Evolutionary conservation across 2,329 filamentous ascomycete species (phyloP), one percentile per base, ranked within the genome.

Genomic region (Fusarium verticillioides): DNA sequence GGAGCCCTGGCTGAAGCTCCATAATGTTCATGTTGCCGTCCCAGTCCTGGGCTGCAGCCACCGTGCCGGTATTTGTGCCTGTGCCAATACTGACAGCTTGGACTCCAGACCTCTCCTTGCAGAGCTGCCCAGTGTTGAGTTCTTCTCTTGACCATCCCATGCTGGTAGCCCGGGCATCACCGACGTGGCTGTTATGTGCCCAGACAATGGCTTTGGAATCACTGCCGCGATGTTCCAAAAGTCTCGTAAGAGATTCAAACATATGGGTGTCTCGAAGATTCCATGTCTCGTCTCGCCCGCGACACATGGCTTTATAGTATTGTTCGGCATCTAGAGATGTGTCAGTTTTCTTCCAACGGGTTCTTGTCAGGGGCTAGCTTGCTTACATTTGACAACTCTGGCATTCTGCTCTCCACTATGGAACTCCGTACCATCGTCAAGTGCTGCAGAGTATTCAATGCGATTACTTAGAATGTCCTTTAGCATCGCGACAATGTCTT

Each of bases 161-260:
- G 40, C 60, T 73, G 4, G 70, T 73, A n/a, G 70, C 58, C 10
- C 66, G 61, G 12, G 66, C 70, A 39, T 73, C 69, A 13, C 66
- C 70, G 28, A 70, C 43, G 16, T 73, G 66, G 15, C 70, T 73
- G 40, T 73, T 70, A 37, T 73, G 70, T 30, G 70, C 66, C 70
- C 70, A 73, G 16, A 73, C 60, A 16, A 73, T 70, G 43, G 70
- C 66, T 18, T 70, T 70, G 19, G 66, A 66, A 12, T 23, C 52
- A 15, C 26, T 28, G 11, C 66, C 61, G 9, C 70, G 66, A 37
- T 70, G 66, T 36, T 73, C 53, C 30, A 73, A 53, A 44, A 73
- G 58, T 60, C 66, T 69, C 13, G 44, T 49, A 9, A 73, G 61
- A 19, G 70, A 59, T 21, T 71, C 53, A 37, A 67, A 67, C 70